These are phyloP conservation scores for Penicillium cinerascens DNA, from an alignment of 495 filamentous ascomycete species.

Conservation along the genomic window DNA sequence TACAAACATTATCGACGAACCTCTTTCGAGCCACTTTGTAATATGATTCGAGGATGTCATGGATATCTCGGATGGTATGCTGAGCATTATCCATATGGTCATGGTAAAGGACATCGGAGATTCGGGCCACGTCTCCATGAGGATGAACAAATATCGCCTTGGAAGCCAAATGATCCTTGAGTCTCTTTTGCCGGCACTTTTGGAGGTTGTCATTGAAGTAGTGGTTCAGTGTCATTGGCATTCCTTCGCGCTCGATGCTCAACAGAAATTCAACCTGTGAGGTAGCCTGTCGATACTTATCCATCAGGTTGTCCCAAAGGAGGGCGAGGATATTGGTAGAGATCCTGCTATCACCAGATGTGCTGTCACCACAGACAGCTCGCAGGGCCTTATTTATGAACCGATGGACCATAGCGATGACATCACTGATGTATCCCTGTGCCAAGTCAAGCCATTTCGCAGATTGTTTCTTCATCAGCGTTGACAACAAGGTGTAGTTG, in stretches of 20 bases:
- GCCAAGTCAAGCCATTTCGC: conserved; percentile 50
- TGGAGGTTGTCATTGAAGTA: conserved; percentile 51
- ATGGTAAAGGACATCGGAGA: conserved; percentile 12
- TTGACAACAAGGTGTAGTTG: conserved; percentile 37
- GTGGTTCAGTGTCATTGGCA: conserved; percentile 49
- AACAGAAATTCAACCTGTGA: conserved; percentile 46
- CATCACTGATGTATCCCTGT: conserved; percentile 41
- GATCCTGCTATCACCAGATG: conserved; percentile 35
- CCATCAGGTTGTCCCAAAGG: conserved; percentile 40
- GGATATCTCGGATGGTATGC: conserved; percentile 48
- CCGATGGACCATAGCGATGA: conserved; percentile 42
- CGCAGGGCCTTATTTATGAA: conserved; percentile 43
- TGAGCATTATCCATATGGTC: conserved; percentile 43
- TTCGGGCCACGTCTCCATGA: conserved; percentile 13
- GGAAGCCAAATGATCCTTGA: not conserved
- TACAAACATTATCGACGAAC: conserved; percentile 55
- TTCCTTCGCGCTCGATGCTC: conserved; percentile 42
- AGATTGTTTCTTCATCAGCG: conserved; percentile 52
- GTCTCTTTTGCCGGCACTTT: conserved; percentile 22
- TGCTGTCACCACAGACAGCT: conserved; percentile 36
- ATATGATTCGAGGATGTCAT: conserved; percentile 57
- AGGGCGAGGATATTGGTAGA: conserved; percentile 33
- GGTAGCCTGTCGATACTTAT: conserved; percentile 43
- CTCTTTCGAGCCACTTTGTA: conserved; percentile 56
- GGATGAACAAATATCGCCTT: not conserved